Evolutionary conservation across 495 filamentous ascomycete species (phyloP), one percentile per base, ranked within the genome.

Genomic region (Hypoxylon crocopeplum): DNA sequence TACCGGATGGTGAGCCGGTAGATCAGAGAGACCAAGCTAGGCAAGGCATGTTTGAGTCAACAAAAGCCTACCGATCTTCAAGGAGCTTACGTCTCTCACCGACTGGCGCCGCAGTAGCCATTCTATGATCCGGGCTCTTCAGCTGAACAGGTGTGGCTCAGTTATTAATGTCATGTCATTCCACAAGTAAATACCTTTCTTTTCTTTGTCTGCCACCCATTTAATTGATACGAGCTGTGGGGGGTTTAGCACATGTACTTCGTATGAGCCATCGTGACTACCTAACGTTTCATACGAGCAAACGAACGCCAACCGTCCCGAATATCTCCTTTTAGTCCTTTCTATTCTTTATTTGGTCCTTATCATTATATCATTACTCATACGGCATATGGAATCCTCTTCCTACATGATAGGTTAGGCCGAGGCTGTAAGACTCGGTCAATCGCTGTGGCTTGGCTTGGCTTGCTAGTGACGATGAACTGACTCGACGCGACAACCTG

Each of bases 61-160:
- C 33, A 33, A 24, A 22, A 25, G 13, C 32, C 32, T 5, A 5
- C 12, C 39, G 33, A 64, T 48, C 57, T 51, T 48, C 38, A 49
- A 58, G 40, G 53, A 58, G 48, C 40, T 54, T 54, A 27, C 29
- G 39, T 39, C 48, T 58, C 48, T 64, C 60, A 64, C 60, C 60
- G 60, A 64, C 54, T 63, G 42, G 22, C 24, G 38, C 37, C 38
- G 60, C 60, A 54, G n/a, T 51, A 58, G 32, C 60, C 62, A 41
- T 56, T 37, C 0, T 33, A 19, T 60, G 62, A 56, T 60, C 62
- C 38, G 34, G 33, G 62, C 62, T 60, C 50, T 30, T 60, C 56
- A 60, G 56, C 62, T 60, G 62, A 65, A 36, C 41, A 51, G 40
- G 24, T 59, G 56, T 65, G 62, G 62, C 56, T 65, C 50, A 60